phyloP scores from a whole-genome alignment of 2,329 filamentous ascomycete species.

The Epichloe festucae region DNA sequence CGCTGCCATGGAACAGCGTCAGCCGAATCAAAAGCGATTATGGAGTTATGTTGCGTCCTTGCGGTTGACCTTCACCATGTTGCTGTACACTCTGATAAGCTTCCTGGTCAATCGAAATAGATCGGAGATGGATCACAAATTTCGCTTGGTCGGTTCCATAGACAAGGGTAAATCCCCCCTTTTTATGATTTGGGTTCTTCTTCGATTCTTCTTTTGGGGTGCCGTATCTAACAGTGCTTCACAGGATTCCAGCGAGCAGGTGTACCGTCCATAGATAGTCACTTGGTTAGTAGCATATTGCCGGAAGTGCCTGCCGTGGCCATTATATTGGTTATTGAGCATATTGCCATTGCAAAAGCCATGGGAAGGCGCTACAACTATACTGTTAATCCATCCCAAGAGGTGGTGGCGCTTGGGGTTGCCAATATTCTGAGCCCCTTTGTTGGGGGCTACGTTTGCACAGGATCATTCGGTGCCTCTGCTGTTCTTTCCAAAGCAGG shows the following conservation, averaged over 20 bases:
- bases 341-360: slow-evolving; percentile 74
- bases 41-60: slow-evolving; percentile 67
- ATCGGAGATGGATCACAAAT: slow-evolving; percentile 32
- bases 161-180: slow-evolving; percentile 36
- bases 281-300: slow-evolving; percentile 44
- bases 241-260: slow-evolving; percentile 50
- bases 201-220: not conserved
- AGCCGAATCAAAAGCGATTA: slow-evolving; percentile 46
- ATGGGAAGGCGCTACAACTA: slow-evolving; percentile 73
- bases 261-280: slow-evolving; percentile 40
- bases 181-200: not conserved
- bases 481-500: slow-evolving; percentile 78
- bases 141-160: slow-evolving; percentile 52
- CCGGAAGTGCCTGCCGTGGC: slow-evolving; percentile 56
- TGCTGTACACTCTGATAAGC: slow-evolving; percentile 64
- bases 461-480: slow-evolving; percentile 47
- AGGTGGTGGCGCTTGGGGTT: slow-evolving; percentile 65
- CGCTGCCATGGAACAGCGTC: slow-evolving; percentile 43
- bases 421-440: slow-evolving; percentile 66
- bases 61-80: slow-evolving; percentile 60
- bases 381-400: slow-evolving; percentile 65
- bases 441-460: slow-evolving; percentile 41
- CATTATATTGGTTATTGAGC: slow-evolving; percentile 69
- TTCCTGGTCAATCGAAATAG: slow-evolving; percentile 49
- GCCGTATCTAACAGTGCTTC: slow-evolving; percentile 6